Evolutionary conservation across 208 protist genomes (phyloP).

Genomic region (Leishmania major): DNA sequence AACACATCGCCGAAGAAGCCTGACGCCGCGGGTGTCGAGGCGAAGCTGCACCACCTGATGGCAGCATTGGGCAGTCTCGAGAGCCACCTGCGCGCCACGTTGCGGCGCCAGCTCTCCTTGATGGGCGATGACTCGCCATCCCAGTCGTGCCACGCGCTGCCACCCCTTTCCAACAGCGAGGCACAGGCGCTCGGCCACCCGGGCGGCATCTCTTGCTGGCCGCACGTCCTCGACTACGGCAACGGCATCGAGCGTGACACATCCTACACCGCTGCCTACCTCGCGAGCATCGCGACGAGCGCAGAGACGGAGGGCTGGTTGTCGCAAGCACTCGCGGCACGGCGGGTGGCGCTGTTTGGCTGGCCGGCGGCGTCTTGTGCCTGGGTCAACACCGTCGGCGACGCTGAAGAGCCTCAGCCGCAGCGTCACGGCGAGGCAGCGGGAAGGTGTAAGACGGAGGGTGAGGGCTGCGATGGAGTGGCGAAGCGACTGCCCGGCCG

Average conservation of each 20-base stretch:
- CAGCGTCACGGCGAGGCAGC: not conserved
- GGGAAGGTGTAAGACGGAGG: not conserved
- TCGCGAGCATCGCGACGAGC: constrained; percentile 41
- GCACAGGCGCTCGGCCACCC: constrained; percentile 27
- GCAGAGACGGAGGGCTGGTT: constrained; percentile 49
- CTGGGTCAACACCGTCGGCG: not conserved
- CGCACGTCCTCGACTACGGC: constrained; percentile 44
- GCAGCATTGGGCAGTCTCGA: constrained; percentile 20
- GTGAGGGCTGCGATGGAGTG: not conserved
- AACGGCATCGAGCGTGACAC: constrained; percentile 57
- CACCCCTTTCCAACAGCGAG: constrained; percentile 15
- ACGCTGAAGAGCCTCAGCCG: not conserved
- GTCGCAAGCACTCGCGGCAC: constrained; percentile 12
- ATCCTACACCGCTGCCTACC: constrained; percentile 47
- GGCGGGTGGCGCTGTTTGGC: constrained; percentile 15
- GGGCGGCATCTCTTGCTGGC: constrained; percentile 61
- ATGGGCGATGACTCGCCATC: not conserved
- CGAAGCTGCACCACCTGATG: constrained; percentile 1
- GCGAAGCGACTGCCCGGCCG: not conserved
- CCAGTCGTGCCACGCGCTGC: not conserved
- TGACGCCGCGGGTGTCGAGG: not conserved
- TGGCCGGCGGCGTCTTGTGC: constrained; percentile 5
- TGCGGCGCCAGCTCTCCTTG: constrained; percentile 29
- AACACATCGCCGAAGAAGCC: not conserved
- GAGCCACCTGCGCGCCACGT: constrained; percentile 18